These are phyloP conservation scores for Gnomoniopsis sp. DNA, from an alignment of 2,329 filamentous ascomycete species.

Conservation along the genomic window DNA sequence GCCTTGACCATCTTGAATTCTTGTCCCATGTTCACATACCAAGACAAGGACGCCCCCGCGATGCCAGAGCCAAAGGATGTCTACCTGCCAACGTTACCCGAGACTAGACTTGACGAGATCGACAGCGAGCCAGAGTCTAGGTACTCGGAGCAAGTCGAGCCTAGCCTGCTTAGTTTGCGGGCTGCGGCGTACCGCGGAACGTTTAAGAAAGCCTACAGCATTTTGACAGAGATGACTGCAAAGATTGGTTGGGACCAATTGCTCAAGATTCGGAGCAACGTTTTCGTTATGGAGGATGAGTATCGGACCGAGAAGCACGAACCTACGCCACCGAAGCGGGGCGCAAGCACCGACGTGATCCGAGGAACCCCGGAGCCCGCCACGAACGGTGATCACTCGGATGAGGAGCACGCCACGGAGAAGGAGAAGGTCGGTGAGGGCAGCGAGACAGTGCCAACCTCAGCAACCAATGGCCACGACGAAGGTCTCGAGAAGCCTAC, in stretches of 20 bases:
- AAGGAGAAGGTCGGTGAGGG: slow-evolving; percentile 21
- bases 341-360: slow-evolving; percentile 75
- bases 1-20: slow-evolving; percentile 94
- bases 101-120: slow-evolving; percentile 92
- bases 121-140: slow-evolving; percentile 84
- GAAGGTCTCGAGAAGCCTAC: slow-evolving; percentile 69
- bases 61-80: slow-evolving; percentile 93
- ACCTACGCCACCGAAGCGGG: slow-evolving; percentile 54
- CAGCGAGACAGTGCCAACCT: slow-evolving; percentile 25
- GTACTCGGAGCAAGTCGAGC: slow-evolving; percentile 81
- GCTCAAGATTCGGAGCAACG: slow-evolving; percentile 88
- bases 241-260: slow-evolving; percentile 98
- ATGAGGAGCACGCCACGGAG: slow-evolving; percentile 27
- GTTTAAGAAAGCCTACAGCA: slow-evolving; percentile 89
- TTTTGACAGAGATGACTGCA: slow-evolving; percentile 91
- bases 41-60: slow-evolving; percentile 92
- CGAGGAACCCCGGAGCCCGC: slow-evolving; percentile 64
- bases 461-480: slow-evolving; percentile 34
- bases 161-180: slow-evolving; percentile 78
- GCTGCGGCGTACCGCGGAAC: slow-evolving; percentile 91
- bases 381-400: slow-evolving; percentile 41
- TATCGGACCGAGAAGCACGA: slow-evolving; percentile 86
- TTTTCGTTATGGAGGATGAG: slow-evolving; percentile 99
- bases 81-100: slow-evolving; percentile 78
- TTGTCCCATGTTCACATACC: slow-evolving; percentile 99